Evolutionary conservation across 2,329 filamentous ascomycete species (phyloP).

Genomic region (Elsinoe arachidis): DNA sequence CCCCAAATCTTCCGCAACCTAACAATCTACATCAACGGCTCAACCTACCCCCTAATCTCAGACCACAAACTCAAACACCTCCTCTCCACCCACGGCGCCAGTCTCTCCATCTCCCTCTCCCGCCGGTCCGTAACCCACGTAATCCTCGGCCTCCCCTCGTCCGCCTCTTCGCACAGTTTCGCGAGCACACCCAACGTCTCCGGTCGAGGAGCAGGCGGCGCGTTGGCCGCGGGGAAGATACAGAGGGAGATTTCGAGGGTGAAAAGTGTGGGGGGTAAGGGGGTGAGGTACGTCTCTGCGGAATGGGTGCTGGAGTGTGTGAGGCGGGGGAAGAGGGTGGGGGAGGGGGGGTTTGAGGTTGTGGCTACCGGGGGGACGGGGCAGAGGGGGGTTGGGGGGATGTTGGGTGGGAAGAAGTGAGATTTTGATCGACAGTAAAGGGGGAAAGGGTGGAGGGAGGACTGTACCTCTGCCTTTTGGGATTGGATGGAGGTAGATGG

Average conservation of each 20-base stretch:
- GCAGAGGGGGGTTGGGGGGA: background rate
- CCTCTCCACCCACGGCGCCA: conserved; percentile 64
- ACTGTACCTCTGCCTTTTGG: background rate
- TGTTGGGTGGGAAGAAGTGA: background rate
- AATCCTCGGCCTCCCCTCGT: conserved; percentile 56
- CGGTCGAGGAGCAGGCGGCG: conserved; percentile 56
- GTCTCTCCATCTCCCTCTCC: conserved; percentile 60
- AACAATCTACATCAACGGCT: conserved; percentile 79
- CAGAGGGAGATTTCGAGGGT: conserved; percentile 66
- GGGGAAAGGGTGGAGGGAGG: background rate
- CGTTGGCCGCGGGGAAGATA: conserved; percentile 67
- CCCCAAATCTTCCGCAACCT: conserved; percentile 52
- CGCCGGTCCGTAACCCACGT: conserved; percentile 76
- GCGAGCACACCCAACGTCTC: conserved; percentile 33
- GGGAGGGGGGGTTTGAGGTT: conserved; percentile 62
- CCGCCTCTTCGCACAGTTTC: background rate
- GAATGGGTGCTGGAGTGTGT: conserved; percentile 86
- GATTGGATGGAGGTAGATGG: background rate
- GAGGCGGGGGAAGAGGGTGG: conserved; percentile 61
- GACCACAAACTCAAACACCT: conserved; percentile 80
- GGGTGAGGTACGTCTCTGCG: conserved; percentile 68
- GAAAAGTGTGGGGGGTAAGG: conserved; percentile 47
- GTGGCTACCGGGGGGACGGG: background rate
- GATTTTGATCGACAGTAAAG: background rate
- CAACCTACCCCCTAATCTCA: conserved; percentile 69